Conservation (phyloP, 768 basidiomycete genomes). For the Boletus pseudo-olivaceus region DNA sequence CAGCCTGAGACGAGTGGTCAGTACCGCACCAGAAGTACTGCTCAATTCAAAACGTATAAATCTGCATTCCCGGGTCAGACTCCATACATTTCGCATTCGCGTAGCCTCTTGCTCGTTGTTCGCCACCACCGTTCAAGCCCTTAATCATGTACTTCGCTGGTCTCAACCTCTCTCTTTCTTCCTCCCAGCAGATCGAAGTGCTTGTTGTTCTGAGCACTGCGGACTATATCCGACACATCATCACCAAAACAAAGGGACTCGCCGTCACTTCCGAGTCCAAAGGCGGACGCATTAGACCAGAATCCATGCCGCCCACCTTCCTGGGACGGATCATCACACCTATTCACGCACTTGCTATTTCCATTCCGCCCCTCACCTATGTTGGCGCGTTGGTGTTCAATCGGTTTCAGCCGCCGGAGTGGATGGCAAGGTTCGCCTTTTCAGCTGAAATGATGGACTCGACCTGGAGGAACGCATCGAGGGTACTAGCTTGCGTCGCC, state of each 20-base stretch:
- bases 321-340: conserved; percentile 24
- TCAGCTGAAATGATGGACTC: conserved; percentile 4
- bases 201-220: conserved; percentile 14
- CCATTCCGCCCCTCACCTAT: conserved; percentile 24
- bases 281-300: conserved; percentile 16
- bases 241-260: background rate
- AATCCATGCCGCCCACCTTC: conserved; percentile 12
- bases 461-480: conserved; percentile 10
- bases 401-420: conserved; percentile 26
- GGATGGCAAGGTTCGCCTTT: conserved; percentile 26
- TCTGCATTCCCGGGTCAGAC: background rate
- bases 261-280: conserved; percentile 2
- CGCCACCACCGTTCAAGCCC: background rate
- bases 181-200: conserved; percentile 10
- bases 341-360: conserved; percentile 18
- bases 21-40: conserved; percentile 4
- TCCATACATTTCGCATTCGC: background rate
- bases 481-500: conserved; percentile 20
- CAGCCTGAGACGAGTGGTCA: background rate
- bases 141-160: conserved; percentile 16
- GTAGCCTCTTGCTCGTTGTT: background rate
- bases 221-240: background rate
- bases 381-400: conserved; percentile 22
- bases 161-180: conserved; percentile 3
- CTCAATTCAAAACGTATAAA: background rate